phyloP scores from a whole-genome alignment of 2,329 filamentous ascomycete genomes.

The Hymenoscyphus infarciens region DNA sequence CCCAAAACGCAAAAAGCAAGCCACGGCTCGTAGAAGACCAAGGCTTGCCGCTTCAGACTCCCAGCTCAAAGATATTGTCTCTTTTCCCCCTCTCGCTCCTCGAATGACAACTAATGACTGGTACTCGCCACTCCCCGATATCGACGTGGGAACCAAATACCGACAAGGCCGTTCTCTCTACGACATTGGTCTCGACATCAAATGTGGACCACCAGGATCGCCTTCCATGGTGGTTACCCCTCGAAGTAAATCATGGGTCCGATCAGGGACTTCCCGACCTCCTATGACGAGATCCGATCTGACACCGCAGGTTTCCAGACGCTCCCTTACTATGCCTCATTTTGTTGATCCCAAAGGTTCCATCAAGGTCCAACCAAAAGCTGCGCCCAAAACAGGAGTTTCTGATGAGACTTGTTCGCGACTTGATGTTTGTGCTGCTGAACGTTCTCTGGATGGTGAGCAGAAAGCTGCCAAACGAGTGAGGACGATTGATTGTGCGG shows the following conservation, averaged over 20 bases:
- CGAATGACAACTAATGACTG: conserved; percentile 30
- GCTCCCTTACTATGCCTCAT: neutral
- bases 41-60: conserved; percentile 13
- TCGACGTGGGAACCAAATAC: conserved; percentile 11
- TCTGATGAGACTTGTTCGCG: neutral
- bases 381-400: neutral
- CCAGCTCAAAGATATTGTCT: conserved; percentile 22
- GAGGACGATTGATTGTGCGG: conserved; percentile 22
- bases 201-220: conserved; percentile 9
- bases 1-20: conserved; percentile 2
- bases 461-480: conserved; percentile 18
- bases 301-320: neutral
- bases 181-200: conserved; percentile 25
- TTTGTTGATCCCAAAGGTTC: neutral
- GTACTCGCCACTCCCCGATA: conserved; percentile 29
- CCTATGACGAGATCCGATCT: conserved; percentile 5
- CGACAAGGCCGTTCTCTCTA: conserved; percentile 22
- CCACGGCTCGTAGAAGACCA: conserved; percentile 8
- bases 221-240: conserved; percentile 6
- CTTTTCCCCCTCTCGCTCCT: conserved; percentile 28
- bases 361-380: conserved; percentile 10
- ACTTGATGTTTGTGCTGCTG: conserved; percentile 10
- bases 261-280: neutral
- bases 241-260: conserved; percentile 7
- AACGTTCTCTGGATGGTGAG: conserved; percentile 12